These are phyloP conservation scores for Verbena officinalis DNA, from an alignment of 257 asterid species.

Conservation along the genomic window DNA sequence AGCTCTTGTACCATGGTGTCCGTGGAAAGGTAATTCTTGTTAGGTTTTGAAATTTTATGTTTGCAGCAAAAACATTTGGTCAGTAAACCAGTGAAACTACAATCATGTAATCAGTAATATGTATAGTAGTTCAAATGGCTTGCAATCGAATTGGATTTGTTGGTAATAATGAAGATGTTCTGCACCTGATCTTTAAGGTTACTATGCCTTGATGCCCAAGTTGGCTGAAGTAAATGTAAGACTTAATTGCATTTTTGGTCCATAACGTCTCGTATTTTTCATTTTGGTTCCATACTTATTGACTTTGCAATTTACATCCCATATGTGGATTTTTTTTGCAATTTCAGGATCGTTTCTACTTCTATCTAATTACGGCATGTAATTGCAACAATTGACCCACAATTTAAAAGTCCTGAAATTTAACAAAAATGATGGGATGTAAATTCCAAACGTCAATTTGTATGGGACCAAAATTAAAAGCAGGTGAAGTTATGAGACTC, in stretches of 20 bases:
- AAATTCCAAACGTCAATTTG: neutral
- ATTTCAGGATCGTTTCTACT: no score
- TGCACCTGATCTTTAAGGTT: conserved; percentile 9
- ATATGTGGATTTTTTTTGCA: no score
- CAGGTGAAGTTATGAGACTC: no score
- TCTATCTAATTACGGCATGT: no score
- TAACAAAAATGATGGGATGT: no score
- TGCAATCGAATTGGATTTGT: neutral
- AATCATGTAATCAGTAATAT: neutral
- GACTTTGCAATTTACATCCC: no score
- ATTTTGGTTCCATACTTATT: no score
- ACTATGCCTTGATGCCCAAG: neutral
- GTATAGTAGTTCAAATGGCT: conserved; percentile 15
- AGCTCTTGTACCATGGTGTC: conserved; percentile 41
- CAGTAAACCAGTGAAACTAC: conserved; percentile 7
- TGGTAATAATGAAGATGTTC: conserved; percentile 1
- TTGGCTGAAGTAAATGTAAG: neutral
- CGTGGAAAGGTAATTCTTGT: conserved; percentile 51
- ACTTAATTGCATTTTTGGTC: neutral
- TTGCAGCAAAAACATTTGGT: neutral
- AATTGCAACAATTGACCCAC: no score
- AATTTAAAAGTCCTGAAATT: no score
- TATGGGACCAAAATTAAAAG: no score
- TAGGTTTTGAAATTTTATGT: conserved; percentile 14
- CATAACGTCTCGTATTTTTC: no score